Percentiles rank a stretch among this genome's conserved stretches.
Conservation (phyloP, 345 rosid genomes). For the Eucalyptus virginea region DNA sequence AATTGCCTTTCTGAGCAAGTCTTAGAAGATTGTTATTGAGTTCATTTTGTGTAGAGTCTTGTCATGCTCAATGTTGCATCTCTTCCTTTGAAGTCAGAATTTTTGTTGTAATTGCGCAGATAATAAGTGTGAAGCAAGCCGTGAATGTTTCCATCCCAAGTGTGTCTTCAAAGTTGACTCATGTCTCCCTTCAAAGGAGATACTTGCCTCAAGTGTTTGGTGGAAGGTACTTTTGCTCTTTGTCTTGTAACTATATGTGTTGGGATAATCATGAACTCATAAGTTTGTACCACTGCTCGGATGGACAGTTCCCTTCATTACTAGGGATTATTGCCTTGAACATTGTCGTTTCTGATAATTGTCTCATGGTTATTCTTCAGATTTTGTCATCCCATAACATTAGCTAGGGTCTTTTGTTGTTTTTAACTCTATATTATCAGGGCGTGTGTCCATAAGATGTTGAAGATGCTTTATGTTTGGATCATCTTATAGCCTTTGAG, state of each 20-base stretch:
- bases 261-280: background rate
- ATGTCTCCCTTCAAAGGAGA: conserved; percentile 13
- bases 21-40: background rate
- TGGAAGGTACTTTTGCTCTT: conserved; percentile 1
- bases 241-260: background rate
- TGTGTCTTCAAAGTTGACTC: conserved; percentile 6
- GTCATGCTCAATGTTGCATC: background rate
- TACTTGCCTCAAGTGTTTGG: background rate
- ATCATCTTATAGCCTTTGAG: background rate
- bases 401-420: background rate
- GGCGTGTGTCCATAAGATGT: background rate
- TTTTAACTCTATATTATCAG: background rate
- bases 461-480: background rate
- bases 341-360: background rate
- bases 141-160: background rate
- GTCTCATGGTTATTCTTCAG: background rate
- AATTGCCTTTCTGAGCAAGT: background rate
- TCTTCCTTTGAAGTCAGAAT: background rate
- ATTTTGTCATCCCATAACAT: background rate
- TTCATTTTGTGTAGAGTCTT: background rate
- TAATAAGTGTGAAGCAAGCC: conserved; percentile 6
- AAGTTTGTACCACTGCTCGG: background rate
- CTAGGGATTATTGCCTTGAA: background rate
- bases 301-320: background rate
- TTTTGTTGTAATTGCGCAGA: conserved; percentile 16